phyloP scores from a whole-genome alignment of 176 grass and related monocot species.

The Themeda triandra region DNA sequence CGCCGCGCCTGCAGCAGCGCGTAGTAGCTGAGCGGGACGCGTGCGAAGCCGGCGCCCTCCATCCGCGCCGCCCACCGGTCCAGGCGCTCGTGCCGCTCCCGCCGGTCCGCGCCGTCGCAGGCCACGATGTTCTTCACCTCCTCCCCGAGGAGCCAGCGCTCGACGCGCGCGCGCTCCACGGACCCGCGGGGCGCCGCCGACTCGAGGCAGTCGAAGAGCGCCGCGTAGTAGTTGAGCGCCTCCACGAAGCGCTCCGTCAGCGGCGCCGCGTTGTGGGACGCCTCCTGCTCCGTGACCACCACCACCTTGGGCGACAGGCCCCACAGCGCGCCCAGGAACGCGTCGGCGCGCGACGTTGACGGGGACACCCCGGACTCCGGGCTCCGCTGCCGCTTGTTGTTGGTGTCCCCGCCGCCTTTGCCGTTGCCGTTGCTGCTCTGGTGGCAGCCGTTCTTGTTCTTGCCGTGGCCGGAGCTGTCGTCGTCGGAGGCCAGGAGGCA shows the following conservation, averaged over 20 bases:
- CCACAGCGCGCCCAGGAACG: conserved; percentile 57
- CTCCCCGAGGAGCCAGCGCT: conserved; percentile 74
- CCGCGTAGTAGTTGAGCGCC: conserved; percentile 88
- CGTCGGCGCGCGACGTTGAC: conserved; percentile 46
- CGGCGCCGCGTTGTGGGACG: conserved; percentile 67
- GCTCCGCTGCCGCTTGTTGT: conserved; percentile 15
- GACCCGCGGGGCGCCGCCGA: conserved; percentile 56
- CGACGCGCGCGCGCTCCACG: conserved; percentile 70
- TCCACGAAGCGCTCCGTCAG: conserved; percentile 81
- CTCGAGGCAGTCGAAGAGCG: conserved; percentile 92
- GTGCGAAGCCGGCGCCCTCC: conserved; percentile 51
- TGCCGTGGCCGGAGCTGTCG: not conserved
- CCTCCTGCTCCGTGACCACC: conserved; percentile 86
- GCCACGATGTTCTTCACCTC: conserved; percentile 90
- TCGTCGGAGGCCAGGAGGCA: conserved; percentile 45
- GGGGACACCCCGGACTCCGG: conserved; percentile 32
- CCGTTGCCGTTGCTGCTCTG: too few relatives aligned
- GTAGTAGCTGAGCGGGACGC: conserved; percentile 67
- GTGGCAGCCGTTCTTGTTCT: too few relatives aligned
- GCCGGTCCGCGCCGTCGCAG: conserved; percentile 67
- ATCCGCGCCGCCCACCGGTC: conserved; percentile 66
- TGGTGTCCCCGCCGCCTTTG: not conserved
- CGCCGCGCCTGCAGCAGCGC: conserved; percentile 65
- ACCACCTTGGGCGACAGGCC: conserved; percentile 67
- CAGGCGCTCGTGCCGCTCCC: conserved; percentile 77